A percentile compares a stretch with the other conserved stretches of the same genome.
Evolutionary conservation across 2,329 filamentous ascomycete genomes (phyloP).

Genomic region (Penicillium decumbens): DNA sequence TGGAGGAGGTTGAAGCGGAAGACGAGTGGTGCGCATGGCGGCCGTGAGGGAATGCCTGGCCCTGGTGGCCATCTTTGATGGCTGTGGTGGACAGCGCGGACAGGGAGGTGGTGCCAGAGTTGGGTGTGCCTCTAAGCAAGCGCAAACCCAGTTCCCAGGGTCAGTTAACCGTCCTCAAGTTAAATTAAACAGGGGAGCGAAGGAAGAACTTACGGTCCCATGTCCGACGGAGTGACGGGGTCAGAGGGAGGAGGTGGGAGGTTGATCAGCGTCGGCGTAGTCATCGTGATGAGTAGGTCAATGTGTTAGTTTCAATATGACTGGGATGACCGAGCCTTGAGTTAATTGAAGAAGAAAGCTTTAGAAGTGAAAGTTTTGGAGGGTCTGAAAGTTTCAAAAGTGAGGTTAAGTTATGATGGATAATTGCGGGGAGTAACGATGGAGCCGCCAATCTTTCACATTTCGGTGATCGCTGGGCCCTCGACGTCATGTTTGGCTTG

Average conservation of each 20-base stretch:
- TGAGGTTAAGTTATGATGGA: neutral
- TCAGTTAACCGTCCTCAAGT: slow-evolving; percentile 14
- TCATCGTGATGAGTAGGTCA: slow-evolving; percentile 21
- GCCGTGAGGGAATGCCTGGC: slow-evolving; percentile 62
- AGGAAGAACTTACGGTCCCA: slow-evolving; percentile 63
- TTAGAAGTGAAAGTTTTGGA: neutral
- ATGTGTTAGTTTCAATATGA: slow-evolving; percentile 1
- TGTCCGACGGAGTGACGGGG: slow-evolving; percentile 80
- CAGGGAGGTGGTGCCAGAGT: slow-evolving; percentile 85
- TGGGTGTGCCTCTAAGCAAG: slow-evolving; percentile 72
- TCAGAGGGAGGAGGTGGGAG: slow-evolving; percentile 77
- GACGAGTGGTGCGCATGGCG: slow-evolving; percentile 53
- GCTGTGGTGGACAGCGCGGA: slow-evolving; percentile 88
- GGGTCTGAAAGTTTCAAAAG: neutral
- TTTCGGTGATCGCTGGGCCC: neutral
- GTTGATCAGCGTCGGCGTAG: slow-evolving; percentile 69
- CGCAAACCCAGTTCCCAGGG: slow-evolving; percentile 7
- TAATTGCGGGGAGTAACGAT: slow-evolving; percentile 9
- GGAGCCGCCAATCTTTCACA: slow-evolving; percentile 1
- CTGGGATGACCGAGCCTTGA: neutral
- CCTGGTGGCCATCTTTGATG: slow-evolving; percentile 93
- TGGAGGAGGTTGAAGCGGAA: slow-evolving; percentile 55
- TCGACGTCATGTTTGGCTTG: slow-evolving; percentile 12
- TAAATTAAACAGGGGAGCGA: slow-evolving; percentile 10
- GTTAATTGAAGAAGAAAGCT: neutral